Evolutionary conservation across 2,329 filamentous ascomycete genomes (phyloP), one percentile per base, ranked within the genome.

Genomic region (Berkeleyomyces basicola): DNA sequence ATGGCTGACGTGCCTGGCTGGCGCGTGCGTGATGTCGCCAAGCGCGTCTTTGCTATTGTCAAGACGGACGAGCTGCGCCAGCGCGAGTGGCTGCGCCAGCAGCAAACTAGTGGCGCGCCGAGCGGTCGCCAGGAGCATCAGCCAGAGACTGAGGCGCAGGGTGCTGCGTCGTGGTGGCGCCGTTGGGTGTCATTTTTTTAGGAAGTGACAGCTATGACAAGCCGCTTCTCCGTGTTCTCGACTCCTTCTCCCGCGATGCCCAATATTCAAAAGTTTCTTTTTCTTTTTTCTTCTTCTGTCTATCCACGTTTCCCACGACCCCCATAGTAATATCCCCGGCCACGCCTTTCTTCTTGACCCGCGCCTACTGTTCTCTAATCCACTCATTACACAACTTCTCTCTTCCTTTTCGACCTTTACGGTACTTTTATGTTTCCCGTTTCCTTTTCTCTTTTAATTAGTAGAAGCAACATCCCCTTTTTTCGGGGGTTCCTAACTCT

Each of bases 21-120:
- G 79, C 75, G 77, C 31, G 79, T 78, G 66, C 71, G 67, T 6
- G 70, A 70, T 9, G 69, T 84, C 5, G 76, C 76, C 7, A 81
- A 78, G 71, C 70, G 81, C 53, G 69, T 84, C 31, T 82, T 82
- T 68, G 70, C 73, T 4, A 31, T 65, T 4, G 63, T 65, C 37
- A 65, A 65, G 40, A 61, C 63, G 10, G 63, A 65, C 31, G 63
- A 65, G 36, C 43, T 62, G 36, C 42, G 63, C 31, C 63, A 65
- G 42, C 40, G 16, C 16, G 63, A 62, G 40, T 65, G 63, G 63
- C 14, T 65, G 7, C 36, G 9, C 4, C 46, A 58, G 57, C 63
- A 65, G 43, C 44, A 58, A 9, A 31, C 31, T 4, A 23, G 23
- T 23, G 7, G 42, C 16, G 9, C 9, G 7, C 5, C 7, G 7